Base-by-base conservation (phyloP, 345 rosid species). In the Corchorus capsularis region DNA sequence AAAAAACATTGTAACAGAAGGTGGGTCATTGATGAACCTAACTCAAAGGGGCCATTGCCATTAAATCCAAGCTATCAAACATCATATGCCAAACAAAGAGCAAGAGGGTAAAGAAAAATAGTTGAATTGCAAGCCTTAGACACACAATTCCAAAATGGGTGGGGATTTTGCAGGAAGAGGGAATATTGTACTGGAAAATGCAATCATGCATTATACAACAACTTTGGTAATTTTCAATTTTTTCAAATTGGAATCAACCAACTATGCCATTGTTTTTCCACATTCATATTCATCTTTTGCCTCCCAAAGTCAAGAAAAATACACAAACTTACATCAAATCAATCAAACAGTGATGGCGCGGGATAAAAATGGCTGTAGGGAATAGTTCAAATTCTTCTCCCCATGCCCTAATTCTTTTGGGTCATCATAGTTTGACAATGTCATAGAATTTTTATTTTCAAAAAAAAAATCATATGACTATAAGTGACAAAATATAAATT, bases 171-270 rank as follows among this genome's bases (percentile, higher is more conserved):
- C 39, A 13, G 8, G 41, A 16, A 61, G 27, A 27, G 39, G 39
- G 73, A 16, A 69, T 35, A 69, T 69, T 69, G 73, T 69, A 69
- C 73, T 53, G 73, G 32, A 52, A 4, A 20, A 34, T 69, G 41
- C 60, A 34, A 53, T 69, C 32, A 69, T 69, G 60, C 35, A 52
- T 22, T 3, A 52, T 15, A 9, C 9, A 8, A 69, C 46, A 9
- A 14, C 22, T 68, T 66, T 49, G 55, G 8, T 27, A 27, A 27
- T 12, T 47, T 12, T 12, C 56, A 47, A 67, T 13, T 22, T 69
- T 69, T 15, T 37, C 41, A 66, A 50, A 6, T 13, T 46, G 53
- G 52, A 69, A 35, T 52, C 59, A 19, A 16, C 45, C 60, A 12
- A 1, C 22, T 19, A 52, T 16, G 46, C 14, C 39, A 8, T 69